Conservation (phyloP, 2,329 filamentous ascomycete genomes). For the Eutypella sp. region DNA sequence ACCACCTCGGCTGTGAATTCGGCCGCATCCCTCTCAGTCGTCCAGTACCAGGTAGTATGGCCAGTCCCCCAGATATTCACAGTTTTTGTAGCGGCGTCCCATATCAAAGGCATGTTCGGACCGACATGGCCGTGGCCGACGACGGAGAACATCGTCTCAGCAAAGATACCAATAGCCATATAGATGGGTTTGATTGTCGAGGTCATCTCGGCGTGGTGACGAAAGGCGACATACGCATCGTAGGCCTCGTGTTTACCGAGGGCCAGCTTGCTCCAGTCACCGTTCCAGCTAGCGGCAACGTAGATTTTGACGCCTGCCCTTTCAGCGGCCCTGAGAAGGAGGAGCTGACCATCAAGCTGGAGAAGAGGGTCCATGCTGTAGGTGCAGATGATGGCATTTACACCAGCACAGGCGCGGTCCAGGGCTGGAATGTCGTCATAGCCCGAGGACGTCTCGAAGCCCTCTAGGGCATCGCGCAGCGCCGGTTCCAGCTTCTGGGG, state of each 20-base stretch:
- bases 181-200: slow-evolving; percentile 22
- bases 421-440: slow-evolving; percentile 25
- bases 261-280: slow-evolving; percentile 18
- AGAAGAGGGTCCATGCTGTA: slow-evolving; percentile 15
- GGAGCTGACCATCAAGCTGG: slow-evolving; percentile 25
- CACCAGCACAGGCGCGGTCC: slow-evolving; percentile 21
- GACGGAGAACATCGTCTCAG: neutral
- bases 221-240: slow-evolving; percentile 25
- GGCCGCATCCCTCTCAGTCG: slow-evolving; percentile 4
- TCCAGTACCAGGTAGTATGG: neutral
- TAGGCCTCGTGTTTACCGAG: slow-evolving; percentile 24
- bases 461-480: slow-evolving; percentile 13
- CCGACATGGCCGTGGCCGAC: neutral
- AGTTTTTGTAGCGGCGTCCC: neutral
- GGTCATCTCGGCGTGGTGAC: slow-evolving; percentile 17
- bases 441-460: slow-evolving; percentile 14
- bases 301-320: slow-evolving; percentile 25
- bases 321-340: slow-evolving; percentile 29
- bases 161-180: slow-evolving; percentile 19
- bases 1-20: slow-evolving; percentile 7
- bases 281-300: slow-evolving; percentile 26
- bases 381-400: slow-evolving; percentile 27
- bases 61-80: neutral
- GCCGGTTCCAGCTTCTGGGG: slow-evolving; percentile 19
- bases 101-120: neutral